Evolutionary conservation across 1,139 yeast genomes (phyloP), one percentile per base, ranked within the genome.

Genomic region (Torulaspora pretoriensis): DNA sequence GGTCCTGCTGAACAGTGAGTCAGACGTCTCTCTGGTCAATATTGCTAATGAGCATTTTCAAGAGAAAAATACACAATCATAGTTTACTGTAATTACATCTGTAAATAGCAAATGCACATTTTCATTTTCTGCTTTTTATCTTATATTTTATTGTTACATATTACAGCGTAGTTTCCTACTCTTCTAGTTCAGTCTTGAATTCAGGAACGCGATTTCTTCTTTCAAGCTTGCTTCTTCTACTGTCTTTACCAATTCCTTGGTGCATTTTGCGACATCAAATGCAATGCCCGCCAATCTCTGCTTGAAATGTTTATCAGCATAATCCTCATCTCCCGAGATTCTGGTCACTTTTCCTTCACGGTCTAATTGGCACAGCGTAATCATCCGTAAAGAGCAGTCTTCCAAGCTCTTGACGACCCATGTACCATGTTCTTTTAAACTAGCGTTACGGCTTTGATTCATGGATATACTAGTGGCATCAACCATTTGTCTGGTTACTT

Each of bases 241-340:
- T 1, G 96, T 85, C 70, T 89, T 90, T 28, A 90, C 97, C 63
- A 90, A 75, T 65, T 90, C 97, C 64, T 90, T 90, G 9, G 97
- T 90, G 64, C 95, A 85, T 67, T 92, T 88, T 38, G 97, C 97
- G 70, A 90, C 87, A 63, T 92, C 97, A 68, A 89, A 92, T 17
- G 96, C 89, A 52, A 89, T 84, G 2, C 97, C 97, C 0, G 97
- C 97, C 53, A 92, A 77, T 55, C 97, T 77, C 68, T 90, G 97
- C 66, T 64, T 64, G 70, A 88, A 83, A 54, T 85, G 85, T 64
- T 90, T 86, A 63, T 89, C 95, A 3, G 97, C 96, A 62, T 77
- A 81, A 43, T 80, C 84, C 28, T 67, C 71, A 52, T 81, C 88
- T 39, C 72, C 74, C 50, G 75, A 54, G 67, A 79, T 70, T 57